These are phyloP conservation scores for Yamadazyma scolyti DNA, from an alignment of 805 yeast genomes.

Conservation along the genomic window DNA sequence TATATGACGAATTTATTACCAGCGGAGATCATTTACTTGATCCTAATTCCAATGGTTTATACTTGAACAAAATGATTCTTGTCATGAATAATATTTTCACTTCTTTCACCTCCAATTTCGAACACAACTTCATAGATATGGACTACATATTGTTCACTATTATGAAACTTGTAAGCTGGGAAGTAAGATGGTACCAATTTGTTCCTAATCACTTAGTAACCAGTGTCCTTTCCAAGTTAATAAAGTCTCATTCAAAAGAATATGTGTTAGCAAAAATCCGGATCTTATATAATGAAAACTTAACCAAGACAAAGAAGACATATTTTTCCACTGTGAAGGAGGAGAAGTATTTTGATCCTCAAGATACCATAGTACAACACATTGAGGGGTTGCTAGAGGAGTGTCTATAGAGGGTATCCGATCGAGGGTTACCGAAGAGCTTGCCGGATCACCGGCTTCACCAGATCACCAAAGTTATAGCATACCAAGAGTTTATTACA, in stretches of 20 bases:
- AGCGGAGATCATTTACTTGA: constrained; percentile 33
- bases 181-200: constrained; percentile 62
- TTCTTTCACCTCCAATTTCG: constrained; percentile 5
- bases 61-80: constrained; percentile 32
- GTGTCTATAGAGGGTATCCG: too few species aligned
- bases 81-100: constrained; percentile 22
- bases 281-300: constrained; percentile 33
- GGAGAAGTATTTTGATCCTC: constrained; percentile 12
- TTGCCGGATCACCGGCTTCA: too few species aligned
- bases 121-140: constrained; percentile 24
- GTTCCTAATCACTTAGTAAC: constrained; percentile 39
- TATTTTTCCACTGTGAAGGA: constrained; percentile 3
- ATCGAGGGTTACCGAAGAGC: too few species aligned
- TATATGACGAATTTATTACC: constrained; percentile 42
- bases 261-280: constrained; percentile 37
- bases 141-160: constrained; percentile 34
- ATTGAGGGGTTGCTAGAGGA: constrained; percentile 23
- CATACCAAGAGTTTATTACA: neutral
- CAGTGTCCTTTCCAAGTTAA: constrained; percentile 41
- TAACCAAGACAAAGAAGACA: constrained; percentile 7
- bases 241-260: constrained; percentile 39
- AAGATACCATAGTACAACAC: constrained; percentile 31
- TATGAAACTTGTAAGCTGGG: constrained; percentile 56
- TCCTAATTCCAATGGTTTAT: constrained; percentile 22
- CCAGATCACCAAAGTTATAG: neutral